A percentile compares a stretch with the other conserved stretches of the same genome.
Conservation (phyloP, 2,329 filamentous ascomycete species). For the Trichoderma semiorbis region DNA sequence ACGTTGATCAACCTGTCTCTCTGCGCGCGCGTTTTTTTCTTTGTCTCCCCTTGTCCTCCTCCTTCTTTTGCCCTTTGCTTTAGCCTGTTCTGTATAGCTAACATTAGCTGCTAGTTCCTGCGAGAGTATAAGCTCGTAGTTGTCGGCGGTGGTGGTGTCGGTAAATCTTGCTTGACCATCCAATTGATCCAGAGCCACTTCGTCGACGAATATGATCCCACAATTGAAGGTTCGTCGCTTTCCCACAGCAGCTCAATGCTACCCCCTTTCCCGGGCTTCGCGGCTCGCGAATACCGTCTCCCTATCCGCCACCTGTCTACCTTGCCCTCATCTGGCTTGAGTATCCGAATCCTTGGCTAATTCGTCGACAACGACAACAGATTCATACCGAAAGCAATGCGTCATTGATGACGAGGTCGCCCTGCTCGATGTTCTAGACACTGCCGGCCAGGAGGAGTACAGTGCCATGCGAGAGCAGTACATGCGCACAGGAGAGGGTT, state of each 20-base stretch:
- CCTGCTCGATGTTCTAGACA: conserved; percentile 95
- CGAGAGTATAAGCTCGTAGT: conserved; percentile 96
- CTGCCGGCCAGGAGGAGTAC: conserved; percentile 97
- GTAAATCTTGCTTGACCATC: conserved; percentile 98
- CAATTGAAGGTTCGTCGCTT: conserved; percentile 81
- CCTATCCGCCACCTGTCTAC: not conserved
- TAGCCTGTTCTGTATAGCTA: conserved; percentile 20
- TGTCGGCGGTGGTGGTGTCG: conserved; percentile 95
- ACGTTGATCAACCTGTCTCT: not conserved
- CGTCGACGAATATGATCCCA: conserved; percentile 98
- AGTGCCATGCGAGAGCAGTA: conserved; percentile 99
- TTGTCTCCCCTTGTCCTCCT: not conserved
- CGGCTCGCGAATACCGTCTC: not conserved
- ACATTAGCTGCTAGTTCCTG: conserved; percentile 58
- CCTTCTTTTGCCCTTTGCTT: not conserved
- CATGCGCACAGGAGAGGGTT: conserved; percentile 98
- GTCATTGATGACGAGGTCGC: conserved; percentile 98
- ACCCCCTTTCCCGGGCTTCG: not conserved
- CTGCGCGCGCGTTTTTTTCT: not conserved
- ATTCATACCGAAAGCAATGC: conserved; percentile 99
- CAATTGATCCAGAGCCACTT: conserved; percentile 96
- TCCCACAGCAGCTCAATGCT: not conserved
- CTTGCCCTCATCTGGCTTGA: not conserved
- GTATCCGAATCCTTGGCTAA: not conserved
- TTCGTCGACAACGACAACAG: conserved; percentile 45